Evolutionary conservation across 306 rosid genomes (phyloP).

Genomic region (Prunus mume): DNA sequence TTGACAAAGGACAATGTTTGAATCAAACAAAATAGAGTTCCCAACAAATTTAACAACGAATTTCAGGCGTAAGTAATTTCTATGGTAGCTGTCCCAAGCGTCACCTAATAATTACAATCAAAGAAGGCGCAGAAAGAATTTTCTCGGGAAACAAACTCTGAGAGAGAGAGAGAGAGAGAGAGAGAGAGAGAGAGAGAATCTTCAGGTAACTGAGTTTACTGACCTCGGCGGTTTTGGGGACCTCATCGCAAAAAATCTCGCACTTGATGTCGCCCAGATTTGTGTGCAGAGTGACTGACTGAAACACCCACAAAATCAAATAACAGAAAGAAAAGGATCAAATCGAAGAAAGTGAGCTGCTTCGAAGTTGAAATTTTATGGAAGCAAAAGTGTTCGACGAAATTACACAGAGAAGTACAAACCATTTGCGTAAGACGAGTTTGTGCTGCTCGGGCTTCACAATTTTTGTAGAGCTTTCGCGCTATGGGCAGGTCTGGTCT

Average conservation of each 20-base stretch:
- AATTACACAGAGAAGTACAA: not conserved
- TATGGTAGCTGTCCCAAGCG: not conserved
- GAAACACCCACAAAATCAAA: constrained; percentile 6
- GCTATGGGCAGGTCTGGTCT: constrained; percentile 1
- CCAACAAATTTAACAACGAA: not conserved
- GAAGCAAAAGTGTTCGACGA: constrained; percentile 12
- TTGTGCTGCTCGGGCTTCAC: not conserved
- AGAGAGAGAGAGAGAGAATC: constrained; percentile 2
- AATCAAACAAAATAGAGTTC: not conserved
- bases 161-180: not conserved
- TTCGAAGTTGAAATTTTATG: constrained; percentile 16
- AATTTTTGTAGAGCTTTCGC: not conserved
- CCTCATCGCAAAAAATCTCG: constrained; percentile 91
- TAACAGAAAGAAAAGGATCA: not conserved
- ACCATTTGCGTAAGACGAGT: constrained; percentile 22
- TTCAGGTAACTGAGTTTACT: not conserved
- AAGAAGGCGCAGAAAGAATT: not conserved
- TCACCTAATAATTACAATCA: not conserved
- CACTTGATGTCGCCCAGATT: constrained; percentile 96
- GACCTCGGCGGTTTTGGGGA: constrained; percentile 85
- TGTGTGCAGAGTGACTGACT: constrained; percentile 91
- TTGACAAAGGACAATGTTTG: not conserved
- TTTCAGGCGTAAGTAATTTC: not conserved
- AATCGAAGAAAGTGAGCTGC: not conserved
- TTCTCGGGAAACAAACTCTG: constrained; percentile 15